Percentiles rank a stretch among this genome's conserved stretches.
phyloP scores from a whole-genome alignment of 1,284 basidiomycete species.

The Termitomyces sp. region DNA sequence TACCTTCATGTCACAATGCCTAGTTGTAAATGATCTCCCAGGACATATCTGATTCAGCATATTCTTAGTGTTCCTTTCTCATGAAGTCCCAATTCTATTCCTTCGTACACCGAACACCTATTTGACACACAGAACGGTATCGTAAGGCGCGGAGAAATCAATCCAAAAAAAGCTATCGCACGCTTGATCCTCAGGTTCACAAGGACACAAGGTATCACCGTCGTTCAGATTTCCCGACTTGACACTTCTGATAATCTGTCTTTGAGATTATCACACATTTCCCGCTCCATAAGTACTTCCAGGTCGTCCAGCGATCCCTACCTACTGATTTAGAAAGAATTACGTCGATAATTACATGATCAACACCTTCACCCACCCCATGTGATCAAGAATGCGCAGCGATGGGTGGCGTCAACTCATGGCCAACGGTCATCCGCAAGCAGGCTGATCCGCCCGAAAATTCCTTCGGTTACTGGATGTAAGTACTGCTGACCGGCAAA shows the following conservation, averaged over 20 bases:
- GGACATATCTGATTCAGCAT: neutral
- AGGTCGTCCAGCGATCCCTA: neutral
- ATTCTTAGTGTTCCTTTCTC: neutral
- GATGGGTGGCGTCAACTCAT: conserved; percentile 8
- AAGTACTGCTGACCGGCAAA: neutral
- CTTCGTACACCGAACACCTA: neutral
- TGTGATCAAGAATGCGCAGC: conserved; percentile 8
- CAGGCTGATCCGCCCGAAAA: conserved; percentile 6
- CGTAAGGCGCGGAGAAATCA: neutral
- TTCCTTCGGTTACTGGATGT: neutral
- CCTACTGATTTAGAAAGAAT: neutral
- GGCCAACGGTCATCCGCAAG: neutral
- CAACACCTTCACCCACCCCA: neutral
- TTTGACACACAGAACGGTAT: neutral
- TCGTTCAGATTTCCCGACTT: neutral
- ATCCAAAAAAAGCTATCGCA: neutral
- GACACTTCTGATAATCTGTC: neutral
- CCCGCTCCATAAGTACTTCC: neutral
- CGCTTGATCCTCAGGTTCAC: neutral
- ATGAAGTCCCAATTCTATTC: too few relatives aligned
- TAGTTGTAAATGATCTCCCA: neutral
- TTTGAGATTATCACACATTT: neutral
- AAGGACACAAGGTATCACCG: neutral
- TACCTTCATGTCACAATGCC: neutral
- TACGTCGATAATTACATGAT: neutral